A percentile compares a stretch with the other conserved stretches of the same genome.
These are phyloP conservation scores for Boletales sp. DNA, from an alignment of 768 basidiomycete genomes.

Conservation along the genomic window DNA sequence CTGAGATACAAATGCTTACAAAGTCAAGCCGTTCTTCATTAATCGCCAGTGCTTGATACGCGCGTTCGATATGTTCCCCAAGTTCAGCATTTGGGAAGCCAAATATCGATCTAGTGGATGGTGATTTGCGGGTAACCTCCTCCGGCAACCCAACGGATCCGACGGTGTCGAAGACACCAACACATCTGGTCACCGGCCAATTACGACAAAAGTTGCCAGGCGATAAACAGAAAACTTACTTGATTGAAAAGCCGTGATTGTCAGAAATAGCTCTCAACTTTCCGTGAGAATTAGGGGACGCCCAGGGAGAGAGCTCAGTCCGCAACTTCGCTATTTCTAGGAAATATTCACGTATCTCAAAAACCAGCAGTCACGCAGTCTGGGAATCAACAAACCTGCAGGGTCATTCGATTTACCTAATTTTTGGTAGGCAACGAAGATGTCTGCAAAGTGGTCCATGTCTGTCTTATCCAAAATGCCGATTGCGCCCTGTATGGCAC, in stretches of 20 bases:
- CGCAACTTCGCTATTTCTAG: slow-evolving; percentile 39
- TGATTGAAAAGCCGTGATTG: slow-evolving; percentile 52
- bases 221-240: slow-evolving; percentile 37
- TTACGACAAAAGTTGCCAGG: slow-evolving; percentile 2
- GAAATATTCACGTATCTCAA: background rate
- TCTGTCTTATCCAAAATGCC: slow-evolving; percentile 67
- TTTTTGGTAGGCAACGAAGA: slow-evolving; percentile 60
- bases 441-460: slow-evolving; percentile 68
- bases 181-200: slow-evolving; percentile 38
- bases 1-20: slow-evolving; percentile 36
- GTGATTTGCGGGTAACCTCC: slow-evolving; percentile 48
- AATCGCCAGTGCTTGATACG: slow-evolving; percentile 68
- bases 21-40: slow-evolving; percentile 68
- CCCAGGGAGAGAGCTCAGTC: slow-evolving; percentile 52
- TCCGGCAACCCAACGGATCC: slow-evolving; percentile 68
- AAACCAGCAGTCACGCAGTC: background rate
- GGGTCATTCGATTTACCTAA: slow-evolving; percentile 51
- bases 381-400: slow-evolving; percentile 33
- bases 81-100: slow-evolving; percentile 60
- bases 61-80: slow-evolving; percentile 60
- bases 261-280: slow-evolving; percentile 48
- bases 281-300: slow-evolving; percentile 46
- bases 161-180: slow-evolving; percentile 81
- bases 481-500: slow-evolving; percentile 51
- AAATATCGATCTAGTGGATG: slow-evolving; percentile 49